These are phyloP conservation scores for Trichophyton benhamiae DNA, from an alignment of 2,329 filamentous ascomycete species.

Conservation along the genomic window DNA sequence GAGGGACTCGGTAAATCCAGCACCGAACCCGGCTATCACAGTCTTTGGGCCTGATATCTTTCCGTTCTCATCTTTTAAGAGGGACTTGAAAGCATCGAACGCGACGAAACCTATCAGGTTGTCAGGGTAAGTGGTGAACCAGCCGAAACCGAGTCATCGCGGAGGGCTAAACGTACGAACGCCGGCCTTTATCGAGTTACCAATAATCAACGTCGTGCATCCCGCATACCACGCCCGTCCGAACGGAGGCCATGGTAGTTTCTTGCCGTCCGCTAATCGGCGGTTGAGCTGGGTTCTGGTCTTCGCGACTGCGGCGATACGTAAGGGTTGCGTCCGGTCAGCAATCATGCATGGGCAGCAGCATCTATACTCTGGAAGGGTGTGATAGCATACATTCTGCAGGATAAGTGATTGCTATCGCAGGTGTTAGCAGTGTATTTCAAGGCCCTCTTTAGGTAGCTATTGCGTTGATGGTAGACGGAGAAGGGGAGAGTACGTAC, in stretches of 20 bases:
- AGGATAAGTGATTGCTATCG: slow-evolving; percentile 72
- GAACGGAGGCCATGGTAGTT: slow-evolving; percentile 89
- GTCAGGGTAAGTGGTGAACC: neutral
- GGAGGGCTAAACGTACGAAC: slow-evolving; percentile 52
- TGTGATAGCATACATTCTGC: slow-evolving; percentile 60
- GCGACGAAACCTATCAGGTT: slow-evolving; percentile 63
- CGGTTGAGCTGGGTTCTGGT: slow-evolving; percentile 88
- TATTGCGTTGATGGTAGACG: neutral
- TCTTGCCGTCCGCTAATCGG: slow-evolving; percentile 65
- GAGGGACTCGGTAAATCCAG: slow-evolving; percentile 84
- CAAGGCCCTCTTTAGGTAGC: neutral
- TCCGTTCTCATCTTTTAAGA: slow-evolving; percentile 71
- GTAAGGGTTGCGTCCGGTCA: neutral
- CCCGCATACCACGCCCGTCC: slow-evolving; percentile 94
- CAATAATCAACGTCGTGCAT: slow-evolving; percentile 91
- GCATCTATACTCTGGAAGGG: neutral
- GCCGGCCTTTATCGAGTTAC: slow-evolving; percentile 91
- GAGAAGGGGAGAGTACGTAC: slow-evolving; percentile 35
- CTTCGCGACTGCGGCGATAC: slow-evolving; percentile 64
- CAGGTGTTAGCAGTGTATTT: slow-evolving; percentile 16
- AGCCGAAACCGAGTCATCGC: neutral
- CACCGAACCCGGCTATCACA: slow-evolving; percentile 85
- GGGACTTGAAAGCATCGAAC: slow-evolving; percentile 82
- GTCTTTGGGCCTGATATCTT: slow-evolving; percentile 83
- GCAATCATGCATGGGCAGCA: neutral